phyloP scores from a whole-genome alignment of 345 rosid genomes.

The Melaleuca alternifolia region DNA sequence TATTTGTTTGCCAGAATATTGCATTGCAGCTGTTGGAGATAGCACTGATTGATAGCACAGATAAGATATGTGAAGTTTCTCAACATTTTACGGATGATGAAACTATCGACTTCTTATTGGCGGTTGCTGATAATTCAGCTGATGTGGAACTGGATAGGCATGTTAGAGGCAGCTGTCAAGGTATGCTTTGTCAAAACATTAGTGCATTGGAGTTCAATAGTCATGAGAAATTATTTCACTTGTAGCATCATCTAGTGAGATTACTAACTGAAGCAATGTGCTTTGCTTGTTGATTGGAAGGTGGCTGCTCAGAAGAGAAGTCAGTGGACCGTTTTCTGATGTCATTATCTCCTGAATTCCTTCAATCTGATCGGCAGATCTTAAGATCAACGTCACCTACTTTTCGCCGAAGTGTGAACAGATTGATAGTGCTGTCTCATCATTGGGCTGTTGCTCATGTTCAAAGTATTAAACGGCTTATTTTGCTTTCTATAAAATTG shows the following conservation, averaged over 20 bases:
- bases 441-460: conserved; percentile 81
- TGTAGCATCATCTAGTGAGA: background rate
- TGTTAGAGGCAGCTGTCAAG: conserved; percentile 56
- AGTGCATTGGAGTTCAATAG: background rate
- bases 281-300: conserved; percentile 11
- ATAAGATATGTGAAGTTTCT: conserved; percentile 31
- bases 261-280: background rate
- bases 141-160: conserved; percentile 33
- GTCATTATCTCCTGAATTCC: conserved; percentile 59
- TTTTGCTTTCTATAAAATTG: conserved; percentile 51
- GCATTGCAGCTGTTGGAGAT: conserved; percentile 58
- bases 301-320: conserved; percentile 79
- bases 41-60: conserved; percentile 51
- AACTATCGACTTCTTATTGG: conserved; percentile 42
- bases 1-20: conserved; percentile 38
- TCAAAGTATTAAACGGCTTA: conserved; percentile 45
- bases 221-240: background rate
- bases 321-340: conserved; percentile 52
- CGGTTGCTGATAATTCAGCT: conserved; percentile 26
- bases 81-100: conserved; percentile 35
- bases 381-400: conserved; percentile 26
- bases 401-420: conserved; percentile 38
- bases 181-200: conserved; percentile 18
- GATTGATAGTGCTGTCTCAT: conserved; percentile 49
- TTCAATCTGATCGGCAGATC: conserved; percentile 42